Conservation (phyloP, 2,329 filamentous ascomycete genomes). For the Talaromyces verruculosus region DNA sequence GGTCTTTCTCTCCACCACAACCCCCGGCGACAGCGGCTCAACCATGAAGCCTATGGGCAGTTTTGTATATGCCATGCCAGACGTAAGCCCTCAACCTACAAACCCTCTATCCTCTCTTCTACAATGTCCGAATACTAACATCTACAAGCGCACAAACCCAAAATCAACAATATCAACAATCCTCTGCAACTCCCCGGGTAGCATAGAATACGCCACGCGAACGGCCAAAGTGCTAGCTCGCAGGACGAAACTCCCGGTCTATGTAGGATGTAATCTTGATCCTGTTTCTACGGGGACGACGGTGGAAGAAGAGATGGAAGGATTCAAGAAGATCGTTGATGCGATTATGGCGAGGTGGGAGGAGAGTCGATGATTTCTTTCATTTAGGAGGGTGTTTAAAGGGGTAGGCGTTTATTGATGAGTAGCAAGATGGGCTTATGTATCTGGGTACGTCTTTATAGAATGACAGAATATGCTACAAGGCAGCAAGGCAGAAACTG, state of each 20-base stretch:
- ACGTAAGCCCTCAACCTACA: constrained; percentile 55
- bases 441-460: neutral
- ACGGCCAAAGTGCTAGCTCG: constrained; percentile 80
- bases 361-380: neutral
- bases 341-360: constrained; percentile 59
- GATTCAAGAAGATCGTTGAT: constrained; percentile 71
- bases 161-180: constrained; percentile 69
- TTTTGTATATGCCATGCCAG: constrained; percentile 89
- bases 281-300: constrained; percentile 74
- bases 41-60: constrained; percentile 67
- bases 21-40: constrained; percentile 41
- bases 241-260: constrained; percentile 71
- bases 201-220: constrained; percentile 81
- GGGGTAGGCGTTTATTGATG: neutral
- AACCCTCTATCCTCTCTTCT: neutral
- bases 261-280: constrained; percentile 84
- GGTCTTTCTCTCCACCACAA: constrained; percentile 58
- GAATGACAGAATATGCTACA: neutral
- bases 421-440: neutral
- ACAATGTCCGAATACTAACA: neutral
- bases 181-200: constrained; percentile 70
- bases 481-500: neutral
- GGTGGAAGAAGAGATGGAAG: constrained; percentile 92
- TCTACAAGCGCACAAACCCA: constrained; percentile 39
- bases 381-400: neutral